Evolutionary conservation across 148 eudicot genomes (phyloP).

Genomic region (Rhododendron simsii): DNA sequence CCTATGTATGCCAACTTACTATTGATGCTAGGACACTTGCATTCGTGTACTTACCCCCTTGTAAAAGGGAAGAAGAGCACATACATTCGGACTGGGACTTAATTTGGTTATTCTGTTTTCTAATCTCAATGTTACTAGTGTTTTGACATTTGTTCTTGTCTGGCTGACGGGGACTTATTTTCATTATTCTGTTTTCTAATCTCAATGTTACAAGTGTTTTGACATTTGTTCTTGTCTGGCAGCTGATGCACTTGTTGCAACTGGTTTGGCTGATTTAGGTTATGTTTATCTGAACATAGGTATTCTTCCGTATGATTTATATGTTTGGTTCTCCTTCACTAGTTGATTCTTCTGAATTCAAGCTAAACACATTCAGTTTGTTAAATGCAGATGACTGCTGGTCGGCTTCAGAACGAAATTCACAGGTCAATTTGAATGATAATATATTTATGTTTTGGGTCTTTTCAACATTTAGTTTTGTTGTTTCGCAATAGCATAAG

Average conservation of each 20-base stretch:
- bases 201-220: neutral
- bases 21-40: neutral
- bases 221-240: constrained; percentile 22
- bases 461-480: neutral
- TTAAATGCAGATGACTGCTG: constrained; percentile 85
- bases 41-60: neutral
- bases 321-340: neutral
- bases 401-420: constrained; percentile 44
- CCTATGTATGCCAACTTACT: neutral
- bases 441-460: constrained; percentile 7
- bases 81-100: too few species aligned
- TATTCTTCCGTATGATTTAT: constrained; percentile 18
- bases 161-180: constrained; percentile 15
- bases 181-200: neutral
- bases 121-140: neutral
- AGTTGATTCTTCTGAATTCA: neutral
- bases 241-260: constrained; percentile 90
- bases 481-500: neutral
- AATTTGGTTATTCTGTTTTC: too few species aligned
- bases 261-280: constrained; percentile 85
- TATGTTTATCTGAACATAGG: constrained; percentile 81
- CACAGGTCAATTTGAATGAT: constrained; percentile 31
- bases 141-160: constrained; percentile 8
- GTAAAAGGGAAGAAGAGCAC: neutral
- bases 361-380: neutral